Evolutionary conservation across 495 filamentous ascomycete genomes (phyloP), one percentile per base, ranked within the genome.

Genomic region (Hapsidospora chrysogenum): DNA sequence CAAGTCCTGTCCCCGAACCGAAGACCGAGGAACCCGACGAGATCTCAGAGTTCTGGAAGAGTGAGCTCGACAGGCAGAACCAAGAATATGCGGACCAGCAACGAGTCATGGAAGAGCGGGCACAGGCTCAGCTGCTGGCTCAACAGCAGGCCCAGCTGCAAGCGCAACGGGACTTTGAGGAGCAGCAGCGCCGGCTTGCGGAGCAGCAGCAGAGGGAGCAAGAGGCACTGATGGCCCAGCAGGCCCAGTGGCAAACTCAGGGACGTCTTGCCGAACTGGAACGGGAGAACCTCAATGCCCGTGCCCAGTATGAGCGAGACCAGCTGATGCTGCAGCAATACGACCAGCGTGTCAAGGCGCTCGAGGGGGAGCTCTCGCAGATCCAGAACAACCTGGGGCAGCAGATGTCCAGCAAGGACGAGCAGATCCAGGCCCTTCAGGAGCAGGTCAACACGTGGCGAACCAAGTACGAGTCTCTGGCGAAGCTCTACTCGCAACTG

Each of bases 11-110:
- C 9, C 54, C 72, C 25, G 52, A 58, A 2, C 65, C 72, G 2
- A 72, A 73, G 33, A 50, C 63, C 2, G 70, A 77, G 3, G 89
- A 96, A 45, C 89, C 89, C 5, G 89, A 92, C 47, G 82, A 92
- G 13, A 96, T 97, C 49, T 80, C 78, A 38, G 92, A 96, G 49
- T 97, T 97, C 54, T 97, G 89, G 89, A 86, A 86, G 53, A 85
- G 75, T 45, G 85, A 94, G 51, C 79, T 92, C 39, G 69, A 72
- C 41, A 67, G 84, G 29, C 83, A 95, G 49, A 87, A 97, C 49
- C 76, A 84, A 36, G 85, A 93, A 49, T 96, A 85, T 46, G 89
- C 85, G 45, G 83, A 85, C 17, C 85, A 97, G 53, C 89, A 97
- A 54, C 70, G 76, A 17, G 74, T 85, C 11, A 61, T 97, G 19